Percentiles rank a stretch among this genome's conserved stretches.
These are phyloP conservation scores for Daldinia bambusicola DNA, from an alignment of 495 filamentous ascomycete genomes.

Conservation along the genomic window DNA sequence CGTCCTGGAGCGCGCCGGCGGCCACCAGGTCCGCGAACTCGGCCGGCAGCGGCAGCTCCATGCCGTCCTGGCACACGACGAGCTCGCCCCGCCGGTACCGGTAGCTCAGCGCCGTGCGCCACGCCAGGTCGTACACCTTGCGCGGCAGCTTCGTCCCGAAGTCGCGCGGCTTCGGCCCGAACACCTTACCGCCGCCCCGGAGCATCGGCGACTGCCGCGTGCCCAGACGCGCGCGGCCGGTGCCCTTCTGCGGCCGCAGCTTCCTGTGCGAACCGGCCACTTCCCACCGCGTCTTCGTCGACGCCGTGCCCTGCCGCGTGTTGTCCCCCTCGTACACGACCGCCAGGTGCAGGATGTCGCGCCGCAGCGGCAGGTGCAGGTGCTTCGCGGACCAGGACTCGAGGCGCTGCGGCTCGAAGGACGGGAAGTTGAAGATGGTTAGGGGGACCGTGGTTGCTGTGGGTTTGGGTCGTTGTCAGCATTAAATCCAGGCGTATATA, in stretches of 20 bases:
- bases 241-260: constrained; percentile 84
- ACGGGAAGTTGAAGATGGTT: constrained; percentile 90
- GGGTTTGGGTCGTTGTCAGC: constrained; percentile 31
- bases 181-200: constrained; percentile 83
- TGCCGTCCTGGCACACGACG: constrained; percentile 78
- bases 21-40: constrained; percentile 51
- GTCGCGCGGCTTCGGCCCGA: constrained; percentile 88
- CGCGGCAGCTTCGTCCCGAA: constrained; percentile 83
- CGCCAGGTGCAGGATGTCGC: constrained; percentile 93
- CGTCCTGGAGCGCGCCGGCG: constrained; percentile 41
- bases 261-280: constrained; percentile 84
- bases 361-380: constrained; percentile 84
- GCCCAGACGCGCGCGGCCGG: constrained; percentile 80
- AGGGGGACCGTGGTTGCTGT: constrained; percentile 71
- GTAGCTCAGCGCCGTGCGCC: constrained; percentile 93
- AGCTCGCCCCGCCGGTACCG: constrained; percentile 87
- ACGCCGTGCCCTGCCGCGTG: constrained; percentile 87
- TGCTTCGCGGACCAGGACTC: constrained; percentile 82
- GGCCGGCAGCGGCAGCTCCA: constrained; percentile 66
- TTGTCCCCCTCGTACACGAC: constrained; percentile 92
- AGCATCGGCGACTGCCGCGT: constrained; percentile 84
- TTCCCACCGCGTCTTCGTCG: constrained; percentile 83
- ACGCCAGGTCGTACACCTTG: constrained; percentile 96
- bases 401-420: constrained; percentile 84
- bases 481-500: neutral